A percentile compares a stretch with the other conserved stretches of the same genome.
phyloP scores from a whole-genome alignment of 768 basidiomycete genomes.

The Panus rudis region DNA sequence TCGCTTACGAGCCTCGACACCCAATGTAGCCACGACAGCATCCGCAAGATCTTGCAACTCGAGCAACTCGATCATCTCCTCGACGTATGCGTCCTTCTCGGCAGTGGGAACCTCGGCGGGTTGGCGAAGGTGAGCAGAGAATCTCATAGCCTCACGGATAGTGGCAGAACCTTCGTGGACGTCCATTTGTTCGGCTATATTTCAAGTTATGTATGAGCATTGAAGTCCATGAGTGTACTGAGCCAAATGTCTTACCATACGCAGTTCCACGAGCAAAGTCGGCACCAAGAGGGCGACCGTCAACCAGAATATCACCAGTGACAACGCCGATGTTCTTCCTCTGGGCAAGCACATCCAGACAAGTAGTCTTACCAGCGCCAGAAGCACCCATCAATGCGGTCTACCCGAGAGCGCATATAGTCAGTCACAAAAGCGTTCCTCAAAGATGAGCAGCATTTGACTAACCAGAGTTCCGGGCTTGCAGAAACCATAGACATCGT shows the following conservation, averaged over 20 bases:
- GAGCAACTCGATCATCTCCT: constrained; percentile 77
- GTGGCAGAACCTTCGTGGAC: constrained; percentile 78
- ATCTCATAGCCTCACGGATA: constrained; percentile 78
- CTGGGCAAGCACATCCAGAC: constrained; percentile 66
- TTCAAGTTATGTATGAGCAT: constrained; percentile 14
- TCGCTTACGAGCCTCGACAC: constrained; percentile 71
- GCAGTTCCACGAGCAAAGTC: constrained; percentile 65
- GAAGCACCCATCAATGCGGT: constrained; percentile 87
- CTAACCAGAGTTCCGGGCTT: constrained; percentile 66
- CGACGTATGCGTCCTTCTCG: constrained; percentile 76
- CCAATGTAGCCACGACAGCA: constrained; percentile 67
- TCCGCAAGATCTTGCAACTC: constrained; percentile 82
- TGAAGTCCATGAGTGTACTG: constrained; percentile 18
- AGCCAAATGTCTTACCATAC: constrained; percentile 46
- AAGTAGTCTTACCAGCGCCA: constrained; percentile 77
- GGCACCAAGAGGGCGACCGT: constrained; percentile 53
- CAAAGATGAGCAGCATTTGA: not conserved
- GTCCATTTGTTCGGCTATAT: constrained; percentile 73
- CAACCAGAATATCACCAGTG: constrained; percentile 55
- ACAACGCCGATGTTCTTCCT: constrained; percentile 67
- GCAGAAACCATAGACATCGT: constrained; percentile 75
- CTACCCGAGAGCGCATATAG: not conserved
- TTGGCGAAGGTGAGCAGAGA: constrained; percentile 81
- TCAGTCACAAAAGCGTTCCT: not conserved
- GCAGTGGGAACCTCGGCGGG: constrained; percentile 55